Conservation (phyloP, 495 filamentous ascomycete genomes). For the Penicillium herquei region DNA sequence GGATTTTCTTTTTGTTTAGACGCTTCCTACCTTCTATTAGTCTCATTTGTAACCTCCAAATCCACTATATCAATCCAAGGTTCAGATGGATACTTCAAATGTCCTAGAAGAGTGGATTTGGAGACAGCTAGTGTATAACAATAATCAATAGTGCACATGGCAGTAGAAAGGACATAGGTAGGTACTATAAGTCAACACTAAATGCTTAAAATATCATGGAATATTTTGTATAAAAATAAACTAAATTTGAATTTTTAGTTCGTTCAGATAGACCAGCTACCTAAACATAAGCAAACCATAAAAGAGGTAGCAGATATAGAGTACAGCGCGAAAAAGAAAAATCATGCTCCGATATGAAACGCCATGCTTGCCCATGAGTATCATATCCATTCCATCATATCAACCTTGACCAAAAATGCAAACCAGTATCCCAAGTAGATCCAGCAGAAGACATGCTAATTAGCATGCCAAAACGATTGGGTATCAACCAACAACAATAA, state of each 20-base stretch:
- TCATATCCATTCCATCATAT: background rate
- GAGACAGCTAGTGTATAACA: too few species aligned
- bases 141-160: too few species aligned
- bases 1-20: background rate
- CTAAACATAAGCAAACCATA: background rate
- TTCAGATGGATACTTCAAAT: too few species aligned
- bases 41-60: background rate
- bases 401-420: background rate
- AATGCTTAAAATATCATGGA: too few species aligned
- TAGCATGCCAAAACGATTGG: background rate
- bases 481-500: background rate
- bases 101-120: too few species aligned
- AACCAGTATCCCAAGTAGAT: background rate
- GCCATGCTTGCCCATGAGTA: conserved; percentile 4
- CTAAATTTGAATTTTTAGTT: background rate
- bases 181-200: too few species aligned
- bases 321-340: conserved; percentile 10
- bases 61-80: too few species aligned
- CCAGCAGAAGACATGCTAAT: background rate
- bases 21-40: background rate
- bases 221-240: too few species aligned
- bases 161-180: too few species aligned
- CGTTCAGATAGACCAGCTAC: background rate
- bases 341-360: conserved; percentile 3
- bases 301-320: conserved; percentile 3